Evolutionary conservation across 257 asterid genomes (phyloP), one percentile per base, ranked within the genome.

Genomic region (Rauvolfia tetraphylla): DNA sequence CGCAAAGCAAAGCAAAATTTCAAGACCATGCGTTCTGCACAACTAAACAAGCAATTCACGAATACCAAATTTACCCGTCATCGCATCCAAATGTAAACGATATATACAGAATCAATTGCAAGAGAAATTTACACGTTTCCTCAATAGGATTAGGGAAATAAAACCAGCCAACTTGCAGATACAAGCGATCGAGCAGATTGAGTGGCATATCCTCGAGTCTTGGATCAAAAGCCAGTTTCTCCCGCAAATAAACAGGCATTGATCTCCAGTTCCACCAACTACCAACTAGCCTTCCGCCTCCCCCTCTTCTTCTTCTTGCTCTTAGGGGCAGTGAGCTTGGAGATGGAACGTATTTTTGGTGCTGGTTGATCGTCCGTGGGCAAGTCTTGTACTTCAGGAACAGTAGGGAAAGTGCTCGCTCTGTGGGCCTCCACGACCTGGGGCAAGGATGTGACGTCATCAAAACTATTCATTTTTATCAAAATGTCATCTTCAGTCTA

Each of bases 401-500:
- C 79, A 27, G 85, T 72, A 70, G 84, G 81, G 59, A 75, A 59
- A 75, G 85, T 57, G 59, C 73, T 82, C 49, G 51, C 79, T 7
- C 22, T 76, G 75, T 59, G 85, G 22, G 78, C 84, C 61, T 80
- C 81, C 48, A 59, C 75, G 62, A 49, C 82, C 68, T 0, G 66
- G 71, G 88, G 85, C 78, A n/a, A n/a, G n/a, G n/a, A n/a, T 79
- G 72, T 80, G 78, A 82, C 84, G 59, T 81, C 90, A 68, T 79
- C 88, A 20, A 71, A 82, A 79, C 75, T 81, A 79, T 83, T 65
- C 88, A 75, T 84, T 87, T 84, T 93, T 56, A 89, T 82, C 82
- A 90, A 87, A 71, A 82, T 76, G 34, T 82, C 92, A 54, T 86
- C 96, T 84, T 86, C 94, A 27, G 78, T 79, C 98, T 91, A 86